Conservation (phyloP, 2,329 filamentous ascomycete genomes). For the Dothistroma pini region DNA sequence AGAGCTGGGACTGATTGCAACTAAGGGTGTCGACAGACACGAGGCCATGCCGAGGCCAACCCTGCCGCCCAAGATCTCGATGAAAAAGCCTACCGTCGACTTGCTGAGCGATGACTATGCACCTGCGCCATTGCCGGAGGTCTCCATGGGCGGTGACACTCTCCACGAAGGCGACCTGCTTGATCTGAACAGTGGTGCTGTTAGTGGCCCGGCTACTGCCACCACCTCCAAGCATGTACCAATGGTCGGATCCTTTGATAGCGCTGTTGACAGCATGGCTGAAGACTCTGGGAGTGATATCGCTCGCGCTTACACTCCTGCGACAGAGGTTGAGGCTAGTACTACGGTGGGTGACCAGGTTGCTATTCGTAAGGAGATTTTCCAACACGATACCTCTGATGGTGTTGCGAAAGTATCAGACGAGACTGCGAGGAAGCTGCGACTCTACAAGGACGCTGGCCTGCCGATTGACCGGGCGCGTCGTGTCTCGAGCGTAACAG, state of each 20-base stretch:
- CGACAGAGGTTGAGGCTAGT: not conserved
- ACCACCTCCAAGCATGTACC: not conserved
- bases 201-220: not conserved
- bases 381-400: not conserved
- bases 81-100: constrained; percentile 9
- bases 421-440: not conserved
- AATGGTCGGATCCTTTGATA: not conserved
- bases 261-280: not conserved
- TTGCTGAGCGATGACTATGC: constrained; percentile 14
- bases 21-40: constrained; percentile 17
- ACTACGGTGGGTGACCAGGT: constrained; percentile 2
- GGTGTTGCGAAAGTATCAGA: not conserved
- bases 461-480: not conserved
- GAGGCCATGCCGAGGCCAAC: constrained; percentile 14
- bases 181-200: constrained; percentile 7
- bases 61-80: constrained; percentile 11
- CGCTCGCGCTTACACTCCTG: not conserved
- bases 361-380: not conserved
- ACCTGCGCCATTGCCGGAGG: constrained; percentile 16
- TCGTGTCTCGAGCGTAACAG: not conserved
- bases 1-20: constrained; percentile 67
- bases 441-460: not conserved
- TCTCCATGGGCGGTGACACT: constrained; percentile 12
- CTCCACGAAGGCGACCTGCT: constrained; percentile 21
- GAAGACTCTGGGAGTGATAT: not conserved